A percentile compares a stretch with the other conserved stretches of the same genome.
Conservation (phyloP, 306 rosid genomes). For the Vigna unguiculata region DNA sequence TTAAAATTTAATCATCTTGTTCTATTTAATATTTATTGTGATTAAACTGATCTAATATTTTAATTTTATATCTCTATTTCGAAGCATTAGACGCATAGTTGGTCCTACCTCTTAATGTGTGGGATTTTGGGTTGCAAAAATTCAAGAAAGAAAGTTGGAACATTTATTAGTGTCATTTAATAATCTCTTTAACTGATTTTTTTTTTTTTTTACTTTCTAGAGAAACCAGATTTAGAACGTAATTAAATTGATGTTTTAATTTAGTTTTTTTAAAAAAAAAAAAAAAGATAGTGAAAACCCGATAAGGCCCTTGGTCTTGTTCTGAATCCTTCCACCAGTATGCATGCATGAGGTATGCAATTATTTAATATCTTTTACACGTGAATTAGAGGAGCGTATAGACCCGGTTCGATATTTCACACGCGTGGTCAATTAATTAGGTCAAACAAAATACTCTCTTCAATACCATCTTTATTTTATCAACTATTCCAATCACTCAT, state of each 20-base stretch:
- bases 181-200: no score
- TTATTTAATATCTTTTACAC: background rate
- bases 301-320: background rate
- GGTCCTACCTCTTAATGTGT: no score
- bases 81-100: no score
- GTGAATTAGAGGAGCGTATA: conserved; percentile 8
- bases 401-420: background rate
- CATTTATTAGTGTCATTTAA: no score
- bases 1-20: no score
- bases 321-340: background rate
- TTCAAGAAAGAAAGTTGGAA: no score
- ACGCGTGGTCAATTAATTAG: conserved; percentile 29
- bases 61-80: no score
- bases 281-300: background rate
- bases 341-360: background rate
- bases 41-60: no score
- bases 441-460: conserved; percentile 24
- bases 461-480: background rate
- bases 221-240: background rate
- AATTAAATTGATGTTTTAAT: background rate
- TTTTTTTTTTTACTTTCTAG: no score
- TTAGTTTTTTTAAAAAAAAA: background rate
- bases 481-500: background rate
- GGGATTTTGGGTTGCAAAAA: no score
- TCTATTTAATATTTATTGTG: no score